Base-by-base conservation (phyloP, 805 yeast genomes). In the Alloascoidea hylecoeti region DNA sequence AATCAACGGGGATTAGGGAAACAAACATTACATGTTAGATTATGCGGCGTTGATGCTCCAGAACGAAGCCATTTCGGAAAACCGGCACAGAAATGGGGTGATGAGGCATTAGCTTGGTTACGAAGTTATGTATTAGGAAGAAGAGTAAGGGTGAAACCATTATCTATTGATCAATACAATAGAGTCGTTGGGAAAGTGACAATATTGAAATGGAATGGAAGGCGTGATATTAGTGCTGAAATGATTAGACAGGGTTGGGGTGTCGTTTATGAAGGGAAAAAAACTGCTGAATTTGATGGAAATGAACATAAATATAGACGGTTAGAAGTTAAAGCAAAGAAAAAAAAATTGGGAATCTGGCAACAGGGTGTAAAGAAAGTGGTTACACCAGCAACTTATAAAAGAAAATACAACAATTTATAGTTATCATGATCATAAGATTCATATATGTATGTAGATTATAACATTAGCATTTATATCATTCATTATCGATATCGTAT, bases 11-110 rank as follows among this genome's bases (percentile, higher is more conserved):
- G 55, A 40, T 51, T 49, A 30, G 72, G 74, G 44, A 71, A 71
- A 42, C 64, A 77, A 45, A 92, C 98, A 0, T 61, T 92, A 28
- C 77, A 79, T 55, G 72, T 92, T 3, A 65, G 98, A 36, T 60
- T 92, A 15, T 81, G 92, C 56, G 98, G 96, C 0, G 78, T 89
- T 13, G 98, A 92, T 64, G 98, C 98, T 0, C 98, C 98, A 1
- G 98, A 92, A 52, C 63, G 94, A 34, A 72, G 94, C 1, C 96
- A 92, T 61, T 92, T 84, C 56, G 98, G 98, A 1, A 80, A 81
- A 42, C 86, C 94, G 0, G 80, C 95, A 0, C 98, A 92, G 53
- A 89, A 92, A 0, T 81, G 58, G 51, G 74, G 92, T 27, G 83
- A 76, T 33, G 96, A 92, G 46, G 92, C 96, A 0, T 56, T 88